Base-by-base conservation (phyloP, 2,329 filamentous ascomycete genomes). In the Ophiostoma populinum region DNA sequence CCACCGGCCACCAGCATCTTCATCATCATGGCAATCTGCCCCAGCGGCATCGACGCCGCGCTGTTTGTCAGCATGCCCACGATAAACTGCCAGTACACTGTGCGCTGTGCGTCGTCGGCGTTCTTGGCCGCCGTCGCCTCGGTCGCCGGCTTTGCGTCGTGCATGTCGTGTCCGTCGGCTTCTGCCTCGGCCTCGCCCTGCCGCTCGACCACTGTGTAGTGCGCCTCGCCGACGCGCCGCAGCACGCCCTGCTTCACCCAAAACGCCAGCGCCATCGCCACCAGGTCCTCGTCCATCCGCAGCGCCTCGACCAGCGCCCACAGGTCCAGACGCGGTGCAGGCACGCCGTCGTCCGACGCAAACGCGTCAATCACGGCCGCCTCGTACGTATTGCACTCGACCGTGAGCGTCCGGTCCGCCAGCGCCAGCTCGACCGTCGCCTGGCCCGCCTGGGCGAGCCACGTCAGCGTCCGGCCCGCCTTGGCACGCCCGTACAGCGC, bases 11-110 rank as follows among this genome's bases (percentile, higher is more conserved):
- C 74, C 39, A 87, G 68, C 67, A 95, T 87, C 56, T 82, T 83
- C 65, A 98, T 67, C 82, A 95, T 94, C 77, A 86, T 92, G 7
- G 75, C 67, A 44, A 98, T 92, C 51, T 85, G 71, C 37, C 65
- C 65, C 40, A 86, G 59, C 34, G 80, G 76, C 80, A 94, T 90
- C 19, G 78, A 57, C 13, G 67, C 72, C 13, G 78, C 78, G 46
- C 83, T 79, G 54, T 94, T 94, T 42, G 83, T 94, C 55, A 98
- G 60, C 90, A 98, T 95, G 34, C 82, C 83, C 38, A 85, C 63
- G 39, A 98, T 85, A 52, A 93, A 95, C 48, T 86, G 79, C 71
- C 80, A 83, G 55, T 94, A 93, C 25, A 93, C 67, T 28, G 58
- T 55, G 22, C 64, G 61, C 39, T 63, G 62, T 46, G 68, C 67